A percentile compares a stretch with the other conserved stretches of the same genome.
Evolutionary conservation across 2,329 filamentous ascomycete species (phyloP).

Genomic region (Sporothrix brunneoviolacea): DNA sequence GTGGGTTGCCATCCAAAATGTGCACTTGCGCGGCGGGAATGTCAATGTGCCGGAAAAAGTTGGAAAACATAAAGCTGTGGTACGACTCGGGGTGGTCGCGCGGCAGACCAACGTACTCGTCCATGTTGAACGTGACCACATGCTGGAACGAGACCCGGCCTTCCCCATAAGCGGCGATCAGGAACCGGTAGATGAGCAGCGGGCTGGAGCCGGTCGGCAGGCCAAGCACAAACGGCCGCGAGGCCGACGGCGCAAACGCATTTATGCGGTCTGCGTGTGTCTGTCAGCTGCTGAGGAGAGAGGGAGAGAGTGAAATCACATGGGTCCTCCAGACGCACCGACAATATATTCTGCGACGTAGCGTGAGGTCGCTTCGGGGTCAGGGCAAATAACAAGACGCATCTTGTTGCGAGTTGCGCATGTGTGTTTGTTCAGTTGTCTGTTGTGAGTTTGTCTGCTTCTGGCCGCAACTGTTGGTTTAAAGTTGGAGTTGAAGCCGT

Average conservation of each 20-base stretch:
- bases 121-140: conserved; percentile 65
- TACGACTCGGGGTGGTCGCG: conserved; percentile 70
- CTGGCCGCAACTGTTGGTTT: no score
- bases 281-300: background rate
- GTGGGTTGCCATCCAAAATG: conserved; percentile 67
- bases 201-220: conserved; percentile 67
- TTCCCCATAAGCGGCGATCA: conserved; percentile 55
- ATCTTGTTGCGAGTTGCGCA: conserved; percentile 32
- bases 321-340: no score
- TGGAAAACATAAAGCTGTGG: conserved; percentile 74
- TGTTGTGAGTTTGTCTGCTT: background rate
- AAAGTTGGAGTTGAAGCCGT: no score
- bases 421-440: background rate
- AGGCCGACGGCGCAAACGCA: conserved; percentile 54
- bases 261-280: conserved; percentile 56
- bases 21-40: conserved; percentile 62
- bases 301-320: no score
- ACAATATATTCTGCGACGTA: conserved; percentile 69
- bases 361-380: conserved; percentile 52
- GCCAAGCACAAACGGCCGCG: conserved; percentile 63
- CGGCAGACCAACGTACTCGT: conserved; percentile 69
- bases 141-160: conserved; percentile 47
- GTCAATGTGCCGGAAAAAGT: conserved; percentile 70
- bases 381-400: conserved; percentile 66
- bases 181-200: conserved; percentile 59